Evolutionary conservation across 164 flowering plant genomes (phyloP), one percentile per base, ranked within the genome.

Genomic region (Chimonanthus salicifolius): DNA sequence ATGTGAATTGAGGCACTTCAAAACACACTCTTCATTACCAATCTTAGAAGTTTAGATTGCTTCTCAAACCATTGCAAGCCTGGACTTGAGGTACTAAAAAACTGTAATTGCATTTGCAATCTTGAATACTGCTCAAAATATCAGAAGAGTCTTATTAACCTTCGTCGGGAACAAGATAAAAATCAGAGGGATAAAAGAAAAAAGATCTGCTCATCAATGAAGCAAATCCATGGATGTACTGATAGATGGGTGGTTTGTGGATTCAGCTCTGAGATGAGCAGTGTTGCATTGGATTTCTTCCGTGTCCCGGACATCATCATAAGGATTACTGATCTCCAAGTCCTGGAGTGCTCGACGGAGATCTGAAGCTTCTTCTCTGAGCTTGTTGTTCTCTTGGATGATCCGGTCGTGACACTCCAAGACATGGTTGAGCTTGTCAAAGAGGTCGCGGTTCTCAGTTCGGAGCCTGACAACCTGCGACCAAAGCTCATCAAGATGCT

Each of bases 401-500:
- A 83, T 88, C 70, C 64, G 71, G 62, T 90, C 95, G 69, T 90
- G 92, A 83, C 75, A n/a, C 64, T 92, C 95, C 0, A 89, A 83
- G 2, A 81, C 78, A 72, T 86, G 81, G 77, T 88, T 91, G 70
- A 94, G 85, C 85, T 88, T 91, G 44, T 89, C 92, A 3, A 94
- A 78, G 72, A 94, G 89, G 75, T 88, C 88, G 72, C 89, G 88
- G 69, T 94, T 94, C 85, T 94, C 95, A 64, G 84, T 81, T 54
- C 92, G 75, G 66, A 94, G 89, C 89, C 90, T 84, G 48, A 85
- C 80, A 48, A 94, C 97, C 81, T 87, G 94, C 2, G 93, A 87
- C 94, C 94, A 88, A 5, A 94, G 94, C 85, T 94, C 98, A 73
- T 91, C 92, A 15, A 94, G 85, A 82, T 92, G 97, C 78, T 80